Evolutionary conservation across 441 rosid species (phyloP).

Genomic region (Croton setiger): DNA sequence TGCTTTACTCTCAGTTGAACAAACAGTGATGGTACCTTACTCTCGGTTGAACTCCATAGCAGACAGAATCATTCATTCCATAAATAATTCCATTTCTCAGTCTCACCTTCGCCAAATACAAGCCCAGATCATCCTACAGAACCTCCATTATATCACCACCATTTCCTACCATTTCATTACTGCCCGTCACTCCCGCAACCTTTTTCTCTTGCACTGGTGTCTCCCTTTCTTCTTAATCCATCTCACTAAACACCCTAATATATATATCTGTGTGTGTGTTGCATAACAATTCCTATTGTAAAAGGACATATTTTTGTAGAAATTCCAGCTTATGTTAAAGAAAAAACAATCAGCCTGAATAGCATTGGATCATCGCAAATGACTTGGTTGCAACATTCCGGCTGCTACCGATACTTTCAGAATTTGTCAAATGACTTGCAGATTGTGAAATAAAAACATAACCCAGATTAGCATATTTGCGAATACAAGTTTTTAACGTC

Average conservation of each 20-base stretch:
- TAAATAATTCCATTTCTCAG: constrained; percentile 25
- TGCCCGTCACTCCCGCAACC: constrained; percentile 26
- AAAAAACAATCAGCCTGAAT: too few species aligned
- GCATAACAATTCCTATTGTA: too few species aligned
- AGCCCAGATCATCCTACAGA: constrained; percentile 39
- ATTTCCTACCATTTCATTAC: constrained; percentile 38
- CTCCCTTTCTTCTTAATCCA: constrained; percentile 32
- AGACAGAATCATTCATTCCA: constrained; percentile 30
- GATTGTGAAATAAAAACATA: too few species aligned
- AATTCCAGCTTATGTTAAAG: too few species aligned
- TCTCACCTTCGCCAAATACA: constrained; percentile 43
- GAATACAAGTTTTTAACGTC: too few species aligned
- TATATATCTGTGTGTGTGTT: too few species aligned
- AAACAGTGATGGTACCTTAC: background rate
- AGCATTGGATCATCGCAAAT: too few species aligned
- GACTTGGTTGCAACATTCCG: too few species aligned
- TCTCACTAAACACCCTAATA: constrained; percentile 26
- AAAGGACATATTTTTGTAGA: too few species aligned
- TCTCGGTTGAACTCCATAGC: constrained; percentile 18
- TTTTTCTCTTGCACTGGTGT: constrained; percentile 26
- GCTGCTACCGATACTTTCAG: too few species aligned
- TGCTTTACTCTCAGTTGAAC: background rate
- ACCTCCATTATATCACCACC: constrained; percentile 32
- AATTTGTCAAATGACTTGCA: too few species aligned
- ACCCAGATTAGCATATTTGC: too few species aligned